Evolutionary conservation across 2,329 filamentous ascomycete species (phyloP), one percentile per base, ranked within the genome.

Genomic region (Aspergillus sp.): DNA sequence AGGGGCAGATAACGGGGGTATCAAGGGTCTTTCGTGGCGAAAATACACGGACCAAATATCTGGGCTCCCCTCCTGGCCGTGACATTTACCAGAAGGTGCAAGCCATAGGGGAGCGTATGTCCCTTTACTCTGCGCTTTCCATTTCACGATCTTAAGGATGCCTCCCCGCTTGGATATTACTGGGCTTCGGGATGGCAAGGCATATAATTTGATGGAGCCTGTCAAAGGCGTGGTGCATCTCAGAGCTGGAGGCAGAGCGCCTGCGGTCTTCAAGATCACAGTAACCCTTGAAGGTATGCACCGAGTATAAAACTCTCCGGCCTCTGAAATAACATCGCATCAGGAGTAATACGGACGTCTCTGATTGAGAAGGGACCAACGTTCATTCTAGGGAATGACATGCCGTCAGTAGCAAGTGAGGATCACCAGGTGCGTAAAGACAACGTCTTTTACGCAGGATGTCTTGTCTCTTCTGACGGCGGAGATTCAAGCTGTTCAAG

Each of bases 311-410:
- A 31, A 11, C 9, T 31, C 27, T 31, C 1, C 27, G 1, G 27
- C 27, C 27, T 11, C 27, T 2, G 9, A 31, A 31, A 31, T 31
- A 9, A 14, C 37, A 31, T 9, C 7, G 14, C 33, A 21, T 31
- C 35, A 56, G 54, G 54, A 1, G 37, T 3, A 17, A 19, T 39
- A 6, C 37, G 31, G n/a, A 56, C 54, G 0, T 51, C 54, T 17
- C 12, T 56, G 2, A 40, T 51, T 14, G 41, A 46, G 27, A 41
- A 56, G n/a, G 46, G 37, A 1, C 47, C 47, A 1, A 7, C 37
- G 17, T 51, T 46, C 6, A 35, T 56, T 45, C 27, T 56, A 3
- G 45, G 54, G 27, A 51, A 44, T 27, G 54, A 51, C 51, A 15
- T 35, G 19, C 54, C 47, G 2, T 33, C 6, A 9, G 54, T 56